Evolutionary conservation across 176 grass and related monocot genomes (phyloP).

Genomic region (Alloteropsis semialata): DNA sequence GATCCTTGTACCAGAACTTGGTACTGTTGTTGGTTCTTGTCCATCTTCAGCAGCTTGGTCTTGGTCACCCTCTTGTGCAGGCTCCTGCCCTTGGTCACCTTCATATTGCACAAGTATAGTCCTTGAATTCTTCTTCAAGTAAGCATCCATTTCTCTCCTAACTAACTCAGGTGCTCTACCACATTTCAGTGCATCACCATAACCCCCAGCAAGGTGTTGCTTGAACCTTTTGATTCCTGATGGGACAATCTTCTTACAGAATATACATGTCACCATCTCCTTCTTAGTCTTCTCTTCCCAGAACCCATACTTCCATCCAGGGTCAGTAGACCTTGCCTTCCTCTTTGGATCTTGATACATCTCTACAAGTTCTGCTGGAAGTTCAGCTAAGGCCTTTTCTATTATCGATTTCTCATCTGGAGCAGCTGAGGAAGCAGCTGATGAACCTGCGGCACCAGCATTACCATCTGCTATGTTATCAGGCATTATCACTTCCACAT

Average conservation of each 20-base stretch:
- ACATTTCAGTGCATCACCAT: neutral
- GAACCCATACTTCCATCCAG: no score
- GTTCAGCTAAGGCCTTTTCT: no score
- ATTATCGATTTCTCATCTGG: no score
- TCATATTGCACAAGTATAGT: neutral
- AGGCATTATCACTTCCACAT: no score
- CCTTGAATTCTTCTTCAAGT: neutral
- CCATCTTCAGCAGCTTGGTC: neutral
- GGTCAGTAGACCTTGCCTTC: no score
- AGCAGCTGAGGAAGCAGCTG: no score
- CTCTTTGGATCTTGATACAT: no score
- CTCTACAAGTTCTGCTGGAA: no score
- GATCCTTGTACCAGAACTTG: neutral
- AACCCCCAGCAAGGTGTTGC: neutral
- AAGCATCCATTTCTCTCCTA: neutral
- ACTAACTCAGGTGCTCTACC: neutral
- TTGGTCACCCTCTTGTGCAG: no score
- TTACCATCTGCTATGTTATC: no score
- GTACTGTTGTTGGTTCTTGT: neutral
- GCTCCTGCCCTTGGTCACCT: neutral
- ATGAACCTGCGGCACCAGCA: no score
- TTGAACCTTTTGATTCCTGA: neutral
- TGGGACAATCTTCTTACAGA: neutral
- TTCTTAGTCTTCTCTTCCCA: neutral
- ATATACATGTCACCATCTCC: neutral